Evolutionary conservation across 1,139 yeast genomes (phyloP).

Genomic region (Protomyces gravidus): DNA sequence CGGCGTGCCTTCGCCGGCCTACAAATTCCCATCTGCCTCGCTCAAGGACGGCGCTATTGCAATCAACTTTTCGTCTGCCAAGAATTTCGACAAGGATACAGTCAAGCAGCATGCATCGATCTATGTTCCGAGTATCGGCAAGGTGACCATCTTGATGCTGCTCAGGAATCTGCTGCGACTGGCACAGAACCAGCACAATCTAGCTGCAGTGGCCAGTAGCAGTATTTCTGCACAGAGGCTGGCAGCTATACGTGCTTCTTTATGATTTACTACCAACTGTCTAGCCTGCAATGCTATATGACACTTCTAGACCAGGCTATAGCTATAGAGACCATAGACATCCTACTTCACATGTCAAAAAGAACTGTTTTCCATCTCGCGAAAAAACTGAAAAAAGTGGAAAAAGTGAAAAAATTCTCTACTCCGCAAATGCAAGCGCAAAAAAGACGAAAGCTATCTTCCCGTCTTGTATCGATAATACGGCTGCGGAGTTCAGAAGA

Average conservation of each 20-base stretch:
- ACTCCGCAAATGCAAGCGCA: no score
- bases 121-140: constrained; percentile 92
- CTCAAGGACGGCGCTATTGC: constrained; percentile 85
- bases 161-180: constrained; percentile 59
- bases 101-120: constrained; percentile 81
- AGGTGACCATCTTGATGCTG: constrained; percentile 91
- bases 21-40: constrained; percentile 78
- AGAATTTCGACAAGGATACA: constrained; percentile 70
- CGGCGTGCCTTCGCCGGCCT: constrained; percentile 80
- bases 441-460: no score
- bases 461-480: no score
- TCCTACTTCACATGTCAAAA: no score
- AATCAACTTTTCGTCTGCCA: constrained; percentile 81
- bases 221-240: neutral
- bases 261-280: no score
- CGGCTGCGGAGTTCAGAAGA: no score
- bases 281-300: no score
- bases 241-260: neutral
- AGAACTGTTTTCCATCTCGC: no score
- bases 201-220: neutral
- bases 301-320: no score
- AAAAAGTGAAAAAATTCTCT: no score
- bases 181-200: constrained; percentile 20
- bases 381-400: no score
- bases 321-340: no score